Evolutionary conservation across 306 rosid species (phyloP).

Genomic region (Corylus avellana): DNA sequence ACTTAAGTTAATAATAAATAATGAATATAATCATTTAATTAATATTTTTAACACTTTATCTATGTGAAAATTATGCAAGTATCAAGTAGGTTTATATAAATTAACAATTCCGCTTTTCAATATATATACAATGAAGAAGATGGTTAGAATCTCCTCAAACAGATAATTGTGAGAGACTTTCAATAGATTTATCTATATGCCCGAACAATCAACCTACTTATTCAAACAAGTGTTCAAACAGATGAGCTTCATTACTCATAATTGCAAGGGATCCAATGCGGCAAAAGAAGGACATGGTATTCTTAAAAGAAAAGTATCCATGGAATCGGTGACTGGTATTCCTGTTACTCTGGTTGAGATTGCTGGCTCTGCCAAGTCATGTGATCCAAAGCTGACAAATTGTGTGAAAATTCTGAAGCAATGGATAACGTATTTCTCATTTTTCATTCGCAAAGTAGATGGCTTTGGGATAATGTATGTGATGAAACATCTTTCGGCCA

Average conservation of each 20-base stretch:
- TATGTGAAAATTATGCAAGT: background rate
- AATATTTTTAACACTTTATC: background rate
- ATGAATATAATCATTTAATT: too few species aligned
- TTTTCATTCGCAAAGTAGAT: background rate
- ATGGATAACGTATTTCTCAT: background rate
- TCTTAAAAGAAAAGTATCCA: background rate
- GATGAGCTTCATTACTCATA: too few species aligned
- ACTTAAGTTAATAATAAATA: too few species aligned
- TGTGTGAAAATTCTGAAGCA: background rate
- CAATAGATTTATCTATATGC: too few species aligned
- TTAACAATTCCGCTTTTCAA: background rate
- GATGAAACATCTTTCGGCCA: background rate
- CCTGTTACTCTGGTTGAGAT: background rate
- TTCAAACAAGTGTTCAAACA: too few species aligned
- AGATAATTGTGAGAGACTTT: too few species aligned
- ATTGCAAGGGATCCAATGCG: too few species aligned
- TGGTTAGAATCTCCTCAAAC: too few species aligned
- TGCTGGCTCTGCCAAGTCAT: background rate
- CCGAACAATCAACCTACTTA: too few species aligned
- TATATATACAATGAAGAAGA: background rate
- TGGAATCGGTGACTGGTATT: background rate
- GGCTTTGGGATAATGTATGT: background rate
- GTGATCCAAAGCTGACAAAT: constrained; percentile 10
- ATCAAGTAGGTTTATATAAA: background rate
- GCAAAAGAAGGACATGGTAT: background rate